These are phyloP conservation scores for Globisporangium echinulatum DNA, from an alignment of 352 stramenopile species.

Conservation along the genomic window DNA sequence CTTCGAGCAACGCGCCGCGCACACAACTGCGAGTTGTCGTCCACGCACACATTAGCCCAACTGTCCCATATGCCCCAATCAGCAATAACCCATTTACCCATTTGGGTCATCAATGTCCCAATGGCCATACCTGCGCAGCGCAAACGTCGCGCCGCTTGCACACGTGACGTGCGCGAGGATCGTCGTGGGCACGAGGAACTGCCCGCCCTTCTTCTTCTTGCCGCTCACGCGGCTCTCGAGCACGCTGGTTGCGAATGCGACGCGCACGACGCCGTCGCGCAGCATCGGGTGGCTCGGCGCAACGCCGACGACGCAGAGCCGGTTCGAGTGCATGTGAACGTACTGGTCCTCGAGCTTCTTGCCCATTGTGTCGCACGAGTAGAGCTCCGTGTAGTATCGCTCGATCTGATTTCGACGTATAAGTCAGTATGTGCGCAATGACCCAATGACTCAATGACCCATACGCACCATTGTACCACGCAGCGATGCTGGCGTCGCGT, in stretches of 20 bases:
- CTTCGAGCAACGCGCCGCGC: slow-evolving; percentile 67
- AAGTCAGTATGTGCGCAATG: neutral
- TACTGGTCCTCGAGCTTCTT: slow-evolving; percentile 71
- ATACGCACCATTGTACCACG: slow-evolving; percentile 62
- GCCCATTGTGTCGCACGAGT: slow-evolving; percentile 72
- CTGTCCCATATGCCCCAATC: no score
- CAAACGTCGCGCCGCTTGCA: slow-evolving; percentile 51
- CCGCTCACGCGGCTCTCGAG: slow-evolving; percentile 66
- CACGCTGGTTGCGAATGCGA: slow-evolving; percentile 64
- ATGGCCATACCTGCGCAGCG: slow-evolving; percentile 35
- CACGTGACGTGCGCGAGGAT: slow-evolving; percentile 64
- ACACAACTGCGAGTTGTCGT: slow-evolving; percentile 46
- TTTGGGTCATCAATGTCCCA: neutral
- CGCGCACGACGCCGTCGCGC: slow-evolving; percentile 40
- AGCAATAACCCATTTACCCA: no score
- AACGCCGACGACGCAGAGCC: slow-evolving; percentile 75
- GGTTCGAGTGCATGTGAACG: slow-evolving; percentile 88
- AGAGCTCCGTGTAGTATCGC: slow-evolving; percentile 84
- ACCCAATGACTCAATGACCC: neutral
- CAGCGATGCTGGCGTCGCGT: slow-evolving; percentile 28
- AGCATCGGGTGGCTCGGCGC: slow-evolving; percentile 64
- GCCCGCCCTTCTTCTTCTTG: slow-evolving; percentile 86
- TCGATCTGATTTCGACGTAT: slow-evolving; percentile 42
- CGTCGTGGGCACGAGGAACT: slow-evolving; percentile 62
- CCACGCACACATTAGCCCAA: neutral